These are phyloP conservation scores for Chytridium lagenaria DNA, from an alignment of 371 early-diverging fungal species.

Conservation along the genomic window DNA sequence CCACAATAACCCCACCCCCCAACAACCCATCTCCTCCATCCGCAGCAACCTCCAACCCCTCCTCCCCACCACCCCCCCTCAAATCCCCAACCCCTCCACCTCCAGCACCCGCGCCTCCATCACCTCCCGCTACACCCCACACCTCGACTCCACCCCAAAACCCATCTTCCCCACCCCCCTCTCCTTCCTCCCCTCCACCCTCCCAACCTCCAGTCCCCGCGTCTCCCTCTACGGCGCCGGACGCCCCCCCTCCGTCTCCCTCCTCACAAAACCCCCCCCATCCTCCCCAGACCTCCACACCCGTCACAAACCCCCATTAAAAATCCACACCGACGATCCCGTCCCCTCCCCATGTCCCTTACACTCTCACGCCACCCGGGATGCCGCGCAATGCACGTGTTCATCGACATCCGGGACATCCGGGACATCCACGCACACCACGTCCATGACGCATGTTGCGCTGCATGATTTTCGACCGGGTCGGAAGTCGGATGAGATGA, in stretches of 20 bases:
- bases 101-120: not conserved
- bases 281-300: not conserved
- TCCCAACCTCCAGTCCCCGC: not conserved
- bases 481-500: slow-evolving; percentile 24
- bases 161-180: not conserved
- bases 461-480: not conserved
- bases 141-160: not conserved
- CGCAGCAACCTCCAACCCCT: not conserved
- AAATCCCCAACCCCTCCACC: not conserved
- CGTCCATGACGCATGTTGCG: not conserved
- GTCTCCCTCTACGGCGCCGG: not conserved
- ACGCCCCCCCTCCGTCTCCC: not conserved
- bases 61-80: not conserved
- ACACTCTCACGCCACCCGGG: too few species aligned
- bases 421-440: not conserved
- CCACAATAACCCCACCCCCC: too few species aligned
- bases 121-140: not conserved
- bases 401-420: too few species aligned
- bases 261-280: not conserved
- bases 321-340: too few species aligned
- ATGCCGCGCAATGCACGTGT: too few species aligned
- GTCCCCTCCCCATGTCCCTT: too few species aligned
- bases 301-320: too few species aligned
- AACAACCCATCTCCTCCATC: too few species aligned
- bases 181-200: not conserved